A percentile compares a stretch with the other conserved stretches of the same genome.
Evolutionary conservation across 2,329 filamentous ascomycete species (phyloP).

Genomic region (Hymenoscyphus linearis): DNA sequence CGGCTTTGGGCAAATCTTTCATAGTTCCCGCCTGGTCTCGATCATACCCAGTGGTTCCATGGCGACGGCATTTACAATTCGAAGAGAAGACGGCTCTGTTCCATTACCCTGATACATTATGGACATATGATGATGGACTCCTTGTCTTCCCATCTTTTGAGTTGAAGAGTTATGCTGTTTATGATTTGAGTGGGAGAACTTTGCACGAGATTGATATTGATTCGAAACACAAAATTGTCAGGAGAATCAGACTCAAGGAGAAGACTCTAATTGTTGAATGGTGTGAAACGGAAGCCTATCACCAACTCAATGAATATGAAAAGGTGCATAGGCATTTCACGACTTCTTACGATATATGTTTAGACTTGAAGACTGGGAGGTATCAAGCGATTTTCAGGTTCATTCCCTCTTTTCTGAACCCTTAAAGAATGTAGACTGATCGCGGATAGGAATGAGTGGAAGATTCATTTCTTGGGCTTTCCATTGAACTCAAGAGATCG

Average conservation of each 20-base stretch:
- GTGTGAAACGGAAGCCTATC: conserved; percentile 48
- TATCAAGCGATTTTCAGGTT: conserved; percentile 47
- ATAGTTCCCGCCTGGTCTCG: conserved; percentile 24
- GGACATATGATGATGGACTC: conserved; percentile 50
- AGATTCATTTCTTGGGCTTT: conserved; percentile 52
- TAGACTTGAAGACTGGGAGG: conserved; percentile 9
- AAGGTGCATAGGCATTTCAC: conserved; percentile 53
- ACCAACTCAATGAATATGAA: conserved; percentile 46
- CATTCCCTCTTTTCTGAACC: conserved; percentile 2
- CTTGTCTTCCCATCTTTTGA: conserved; percentile 45
- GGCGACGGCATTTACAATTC: conserved; percentile 41
- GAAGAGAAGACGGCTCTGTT: conserved; percentile 38
- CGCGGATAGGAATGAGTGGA: conserved; percentile 44
- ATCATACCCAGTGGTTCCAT: conserved; percentile 38
- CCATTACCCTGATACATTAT: conserved; percentile 43
- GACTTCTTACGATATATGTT: conserved; percentile 49
- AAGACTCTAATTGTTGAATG: conserved; percentile 59
- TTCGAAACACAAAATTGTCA: conserved; percentile 43
- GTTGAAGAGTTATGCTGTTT: conserved; percentile 37
- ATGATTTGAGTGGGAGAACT: conserved; percentile 44
- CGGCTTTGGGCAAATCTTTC: conserved; percentile 36
- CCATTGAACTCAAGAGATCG: conserved; percentile 50
- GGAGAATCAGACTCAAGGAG: conserved; percentile 48
- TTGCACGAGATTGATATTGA: conserved; percentile 48
- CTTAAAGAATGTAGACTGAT: not conserved